A percentile compares a stretch with the other conserved stretches of the same genome.
These are phyloP conservation scores for Dispira simplex DNA, from an alignment of 192 early-diverging fungal species.

Conservation along the genomic window DNA sequence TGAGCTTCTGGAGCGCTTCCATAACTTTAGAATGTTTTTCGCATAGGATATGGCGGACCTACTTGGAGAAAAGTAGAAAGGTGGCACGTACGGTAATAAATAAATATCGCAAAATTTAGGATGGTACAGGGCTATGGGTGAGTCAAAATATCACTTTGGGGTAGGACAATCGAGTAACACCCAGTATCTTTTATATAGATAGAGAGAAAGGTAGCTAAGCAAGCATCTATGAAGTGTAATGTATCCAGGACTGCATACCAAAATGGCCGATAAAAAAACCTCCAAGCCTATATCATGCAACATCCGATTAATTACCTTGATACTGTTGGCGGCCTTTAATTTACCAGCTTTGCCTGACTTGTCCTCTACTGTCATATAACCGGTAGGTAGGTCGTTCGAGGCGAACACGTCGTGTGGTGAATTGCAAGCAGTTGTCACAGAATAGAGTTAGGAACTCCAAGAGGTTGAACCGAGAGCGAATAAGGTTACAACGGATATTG, in stretches of 20 bases:
- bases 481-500: neutral
- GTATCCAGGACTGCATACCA: no score
- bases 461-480: neutral
- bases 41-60: slow-evolving; percentile 70
- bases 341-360: slow-evolving; percentile 24
- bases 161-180: neutral
- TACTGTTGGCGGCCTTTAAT: slow-evolving; percentile 44
- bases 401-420: neutral
- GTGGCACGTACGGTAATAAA: neutral
- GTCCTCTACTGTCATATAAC: neutral
- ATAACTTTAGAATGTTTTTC: slow-evolving; percentile 60
- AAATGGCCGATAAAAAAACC: no score
- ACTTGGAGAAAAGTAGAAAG: slow-evolving; percentile 4
- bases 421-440: neutral
- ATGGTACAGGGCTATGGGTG: neutral
- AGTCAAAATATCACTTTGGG: neutral
- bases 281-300: neutral
- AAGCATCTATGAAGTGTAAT: neutral
- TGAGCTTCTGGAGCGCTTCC: slow-evolving; percentile 50
- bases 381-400: neutral
- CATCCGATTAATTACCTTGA: slow-evolving; percentile 22
- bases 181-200: slow-evolving; percentile 1
- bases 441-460: neutral
- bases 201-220: neutral
- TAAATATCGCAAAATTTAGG: neutral